Conservation (phyloP, 805 yeast species). For the Candida saitoana region DNA sequence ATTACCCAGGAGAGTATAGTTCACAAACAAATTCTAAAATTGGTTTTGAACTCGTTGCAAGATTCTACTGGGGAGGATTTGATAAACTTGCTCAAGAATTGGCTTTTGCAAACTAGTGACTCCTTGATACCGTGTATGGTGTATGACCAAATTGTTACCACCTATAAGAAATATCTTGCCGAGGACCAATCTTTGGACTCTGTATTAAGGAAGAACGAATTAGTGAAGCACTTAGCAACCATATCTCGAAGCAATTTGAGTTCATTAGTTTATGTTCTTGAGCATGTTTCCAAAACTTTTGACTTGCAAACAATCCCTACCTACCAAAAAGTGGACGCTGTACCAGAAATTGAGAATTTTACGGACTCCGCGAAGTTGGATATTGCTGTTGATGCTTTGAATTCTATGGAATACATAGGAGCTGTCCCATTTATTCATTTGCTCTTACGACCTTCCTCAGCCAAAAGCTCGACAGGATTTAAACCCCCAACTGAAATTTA, state of each 20-base stretch:
- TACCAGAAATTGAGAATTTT: conserved; percentile 11
- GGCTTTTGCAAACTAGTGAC: conserved; percentile 40
- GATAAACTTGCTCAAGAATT: conserved; percentile 32
- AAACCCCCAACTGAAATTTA: conserved; percentile 35
- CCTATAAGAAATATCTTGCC: conserved; percentile 12
- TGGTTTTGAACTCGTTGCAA: conserved; percentile 13
- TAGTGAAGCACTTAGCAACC: conserved; percentile 24
- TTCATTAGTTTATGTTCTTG: conserved; percentile 31
- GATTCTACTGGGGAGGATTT: conserved; percentile 8
- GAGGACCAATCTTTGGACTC: conserved; percentile 9
- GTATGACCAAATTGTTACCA: conserved; percentile 27
- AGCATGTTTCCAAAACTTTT: conserved; percentile 28
- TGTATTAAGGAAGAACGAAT: conserved; percentile 13
- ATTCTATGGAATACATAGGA: conserved; percentile 34
- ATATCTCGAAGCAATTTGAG: conserved; percentile 39
- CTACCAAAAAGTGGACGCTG: conserved; percentile 26
- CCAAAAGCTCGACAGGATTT: conserved; percentile 33
- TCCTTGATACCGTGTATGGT: conserved; percentile 40
- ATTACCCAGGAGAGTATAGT: conserved; percentile 16
- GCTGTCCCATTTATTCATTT: conserved; percentile 38
- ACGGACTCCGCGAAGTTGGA: conserved; percentile 6
- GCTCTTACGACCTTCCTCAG: conserved; percentile 37
- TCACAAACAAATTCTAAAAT: conserved; percentile 20
- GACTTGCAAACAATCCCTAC: conserved; percentile 18
- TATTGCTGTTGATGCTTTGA: conserved; percentile 16